phyloP scores from a whole-genome alignment of 1,139 yeast species.

The Hyphopichia wangnamkhiaoensis region DNA sequence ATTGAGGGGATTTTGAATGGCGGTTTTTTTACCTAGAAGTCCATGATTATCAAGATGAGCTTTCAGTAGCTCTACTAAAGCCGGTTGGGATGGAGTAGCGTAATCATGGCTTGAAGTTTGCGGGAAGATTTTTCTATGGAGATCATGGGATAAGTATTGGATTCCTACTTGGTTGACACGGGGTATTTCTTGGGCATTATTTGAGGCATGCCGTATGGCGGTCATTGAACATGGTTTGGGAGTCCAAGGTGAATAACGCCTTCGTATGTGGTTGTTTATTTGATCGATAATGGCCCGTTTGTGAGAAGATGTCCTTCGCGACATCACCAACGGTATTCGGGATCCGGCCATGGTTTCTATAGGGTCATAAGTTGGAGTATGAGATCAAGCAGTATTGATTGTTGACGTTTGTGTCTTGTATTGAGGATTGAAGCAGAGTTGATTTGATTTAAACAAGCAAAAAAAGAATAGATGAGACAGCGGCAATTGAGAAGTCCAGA shows the following conservation, averaged over 20 bases:
- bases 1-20: slow-evolving; percentile 59
- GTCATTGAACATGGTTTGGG: background rate
- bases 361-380: background rate
- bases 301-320: background rate
- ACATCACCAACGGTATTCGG: background rate
- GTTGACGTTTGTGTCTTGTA: no score
- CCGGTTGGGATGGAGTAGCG: slow-evolving; percentile 26
- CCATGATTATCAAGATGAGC: slow-evolving; percentile 63
- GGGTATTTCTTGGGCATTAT: slow-evolving; percentile 31
- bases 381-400: background rate
- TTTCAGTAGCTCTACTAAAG: slow-evolving; percentile 58
- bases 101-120: slow-evolving; percentile 24
- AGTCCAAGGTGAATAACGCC: background rate
- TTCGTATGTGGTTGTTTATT: background rate
- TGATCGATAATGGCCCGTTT: background rate
- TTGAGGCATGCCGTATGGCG: background rate
- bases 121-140: slow-evolving; percentile 68
- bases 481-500: no score
- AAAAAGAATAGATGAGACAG: no score
- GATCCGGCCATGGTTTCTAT: background rate
- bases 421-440: no score
- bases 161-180: slow-evolving; percentile 64
- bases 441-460: no score
- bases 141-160: slow-evolving; percentile 62
- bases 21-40: slow-evolving; percentile 78